phyloP scores from a whole-genome alignment of 305 asterid species.

The Fraxinus angustifolia region DNA sequence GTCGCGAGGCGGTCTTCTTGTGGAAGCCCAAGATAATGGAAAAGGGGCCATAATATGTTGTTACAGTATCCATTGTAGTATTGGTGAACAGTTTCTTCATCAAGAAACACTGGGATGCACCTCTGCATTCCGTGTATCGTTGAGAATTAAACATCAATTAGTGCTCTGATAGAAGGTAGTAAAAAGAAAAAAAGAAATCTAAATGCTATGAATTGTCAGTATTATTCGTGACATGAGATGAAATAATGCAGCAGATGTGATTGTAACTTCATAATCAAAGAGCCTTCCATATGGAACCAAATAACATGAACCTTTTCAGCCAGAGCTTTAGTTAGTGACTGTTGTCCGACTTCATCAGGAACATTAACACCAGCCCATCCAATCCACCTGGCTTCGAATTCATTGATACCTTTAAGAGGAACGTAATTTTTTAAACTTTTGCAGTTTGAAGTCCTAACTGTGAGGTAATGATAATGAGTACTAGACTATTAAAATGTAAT shows the following conservation, averaged over 20 bases:
- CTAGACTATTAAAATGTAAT: neutral
- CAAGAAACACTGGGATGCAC: conserved; percentile 88
- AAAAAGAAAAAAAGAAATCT: conserved; percentile 5
- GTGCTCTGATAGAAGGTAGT: neutral
- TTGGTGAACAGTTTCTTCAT: conserved; percentile 77
- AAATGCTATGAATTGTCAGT: neutral
- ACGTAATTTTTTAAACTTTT: neutral
- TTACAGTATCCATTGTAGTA: conserved; percentile 40
- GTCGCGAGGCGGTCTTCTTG: conserved; percentile 91
- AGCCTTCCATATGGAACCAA: neutral
- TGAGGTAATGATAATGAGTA: conserved; percentile 9
- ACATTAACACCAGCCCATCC: conserved; percentile 98
- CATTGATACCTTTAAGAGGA: conserved; percentile 58
- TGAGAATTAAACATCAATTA: conserved; percentile 3
- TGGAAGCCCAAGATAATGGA: conserved; percentile 90
- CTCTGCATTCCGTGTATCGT: conserved; percentile 41
- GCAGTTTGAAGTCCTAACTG: neutral
- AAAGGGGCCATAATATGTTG: conserved; percentile 91
- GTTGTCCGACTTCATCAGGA: conserved; percentile 75
- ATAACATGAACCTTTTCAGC: conserved; percentile 62
- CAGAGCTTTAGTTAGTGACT: conserved; percentile 68
- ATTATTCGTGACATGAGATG: neutral
- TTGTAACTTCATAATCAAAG: neutral
- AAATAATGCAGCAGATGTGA: neutral
- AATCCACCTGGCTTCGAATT: conserved; percentile 85